Percentiles rank a stretch among this genome's conserved stretches.
phyloP scores from a whole-genome alignment of 2,329 filamentous ascomycete genomes.

The Arthroderma sp. region DNA sequence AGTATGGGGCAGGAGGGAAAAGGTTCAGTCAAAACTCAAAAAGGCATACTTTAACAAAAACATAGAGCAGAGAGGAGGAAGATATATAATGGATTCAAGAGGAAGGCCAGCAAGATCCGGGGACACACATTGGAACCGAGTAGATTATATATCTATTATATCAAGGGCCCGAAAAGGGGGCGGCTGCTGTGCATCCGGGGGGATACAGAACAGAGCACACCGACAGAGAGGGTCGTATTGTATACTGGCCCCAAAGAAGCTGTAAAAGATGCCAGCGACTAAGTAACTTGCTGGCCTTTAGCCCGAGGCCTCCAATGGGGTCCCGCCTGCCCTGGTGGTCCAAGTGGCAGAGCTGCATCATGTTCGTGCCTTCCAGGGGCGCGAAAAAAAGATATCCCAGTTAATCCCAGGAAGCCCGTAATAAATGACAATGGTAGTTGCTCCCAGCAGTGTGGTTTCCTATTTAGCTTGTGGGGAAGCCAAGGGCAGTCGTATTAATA shows the following conservation, averaged over 20 bases:
- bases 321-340: not conserved
- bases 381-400: not conserved
- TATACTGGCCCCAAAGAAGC: not conserved
- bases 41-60: not conserved
- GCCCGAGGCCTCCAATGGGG: not conserved
- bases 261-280: not conserved
- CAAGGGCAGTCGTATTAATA: slow-evolving; percentile 3
- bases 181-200: slow-evolving; percentile 1
- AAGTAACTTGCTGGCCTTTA: not conserved
- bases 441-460: slow-evolving; percentile 1
- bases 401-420: not conserved
- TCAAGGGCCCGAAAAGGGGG: slow-evolving; percentile 2
- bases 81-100: not conserved
- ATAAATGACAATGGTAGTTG: not conserved
- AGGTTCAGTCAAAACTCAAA: not conserved
- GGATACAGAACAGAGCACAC: not conserved
- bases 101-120: not conserved
- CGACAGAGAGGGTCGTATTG: not conserved
- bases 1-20: not conserved
- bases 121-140: not conserved
- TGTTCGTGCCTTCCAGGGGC: not conserved
- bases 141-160: slow-evolving; percentile 3
- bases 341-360: not conserved
- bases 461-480: slow-evolving; percentile 3
- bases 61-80: not conserved